Conservation (phyloP, 2,329 filamentous ascomycete genomes). For the Neocatenulostroma microsporum region DNA sequence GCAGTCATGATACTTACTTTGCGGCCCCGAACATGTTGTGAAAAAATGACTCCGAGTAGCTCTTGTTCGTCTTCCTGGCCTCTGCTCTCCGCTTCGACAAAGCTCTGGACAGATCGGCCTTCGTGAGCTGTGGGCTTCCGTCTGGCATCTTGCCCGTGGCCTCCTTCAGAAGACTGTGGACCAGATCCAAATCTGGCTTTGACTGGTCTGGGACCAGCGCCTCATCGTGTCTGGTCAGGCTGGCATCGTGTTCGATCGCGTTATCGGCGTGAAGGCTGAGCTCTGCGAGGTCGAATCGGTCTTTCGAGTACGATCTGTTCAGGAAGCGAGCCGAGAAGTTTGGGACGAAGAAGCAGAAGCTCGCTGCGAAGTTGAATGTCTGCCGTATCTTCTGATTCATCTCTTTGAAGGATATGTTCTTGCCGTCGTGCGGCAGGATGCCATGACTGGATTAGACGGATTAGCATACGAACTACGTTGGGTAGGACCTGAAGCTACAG, state of each 20-base stretch:
- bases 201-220: slow-evolving; percentile 32
- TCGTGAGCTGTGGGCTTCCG: slow-evolving; percentile 28
- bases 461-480: too few species aligned
- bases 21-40: slow-evolving; percentile 37
- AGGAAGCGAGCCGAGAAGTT: slow-evolving; percentile 21
- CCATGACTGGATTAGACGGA: too few species aligned
- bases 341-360: slow-evolving; percentile 24
- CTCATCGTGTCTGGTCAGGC: slow-evolving; percentile 27
- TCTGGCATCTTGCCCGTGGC: slow-evolving; percentile 30
- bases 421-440: slow-evolving; percentile 23
- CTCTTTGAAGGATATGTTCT: slow-evolving; percentile 22
- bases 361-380: slow-evolving; percentile 25
- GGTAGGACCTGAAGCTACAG: too few species aligned
- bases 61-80: slow-evolving; percentile 29
- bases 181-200: slow-evolving; percentile 32
- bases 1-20: slow-evolving; percentile 12
- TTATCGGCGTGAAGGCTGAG: slow-evolving; percentile 20
- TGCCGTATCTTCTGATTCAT: slow-evolving; percentile 20
- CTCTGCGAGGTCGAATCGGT: slow-evolving; percentile 21
- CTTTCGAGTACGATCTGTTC: slow-evolving; percentile 21
- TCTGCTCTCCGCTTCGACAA: slow-evolving; percentile 30
- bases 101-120: slow-evolving; percentile 30
- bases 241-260: slow-evolving; percentile 9
- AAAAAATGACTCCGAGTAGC: slow-evolving; percentile 25
- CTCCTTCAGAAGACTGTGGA: slow-evolving; percentile 28